Base-by-base conservation (phyloP, 352 stramenopile genomes). In the Phytopythium vexans region DNA sequence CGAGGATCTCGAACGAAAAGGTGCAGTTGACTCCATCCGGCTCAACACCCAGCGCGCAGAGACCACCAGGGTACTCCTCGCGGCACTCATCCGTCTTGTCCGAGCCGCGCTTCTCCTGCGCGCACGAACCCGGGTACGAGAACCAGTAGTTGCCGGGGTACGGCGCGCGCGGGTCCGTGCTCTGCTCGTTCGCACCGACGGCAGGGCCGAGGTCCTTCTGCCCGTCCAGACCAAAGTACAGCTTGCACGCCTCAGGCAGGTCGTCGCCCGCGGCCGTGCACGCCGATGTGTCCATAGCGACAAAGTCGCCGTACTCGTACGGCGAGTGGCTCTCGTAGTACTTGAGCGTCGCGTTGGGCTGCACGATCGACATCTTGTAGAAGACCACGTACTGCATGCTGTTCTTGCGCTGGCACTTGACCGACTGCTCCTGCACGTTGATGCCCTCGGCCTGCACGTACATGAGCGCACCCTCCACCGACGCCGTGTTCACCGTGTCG, bases 111-210 rank as follows among this genome's bases (percentile, higher is more conserved):
- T 56, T 48, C 58, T 84, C 69, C 31, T 68, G 60, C 34, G 61
- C 62, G 45, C 80, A 88, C 12, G 60, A 71, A 56, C 79, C 82
- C 27, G 77, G 80, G 70, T 69, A 87, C 42, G 80, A 88, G 70
- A 76, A 88, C 80, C 80, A 90, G 63, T 77, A 84, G 60, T 75
- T 86, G 59, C 62, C 60, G n/a, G 71, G 66, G 62, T 88, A 88
- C 34, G 75, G 75, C 8, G 77, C 77, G 12, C 72, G 74, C 5
- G 62, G 58, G 53, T 88, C 77, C 14, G 63, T 64, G 11, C 52
- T 51, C 53, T 77, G 61, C 31, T 66, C 49, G 41, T 80, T 65
- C 44, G 61, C 71, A 42, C 80, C 80, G 27, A 90, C 70, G 40
- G 63, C 76, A 6, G 62, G 52, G 6, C 80, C 80, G 16, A 88